Evolutionary conservation across 257 asterid species (phyloP).

Genomic region (Primulina eburnea): DNA sequence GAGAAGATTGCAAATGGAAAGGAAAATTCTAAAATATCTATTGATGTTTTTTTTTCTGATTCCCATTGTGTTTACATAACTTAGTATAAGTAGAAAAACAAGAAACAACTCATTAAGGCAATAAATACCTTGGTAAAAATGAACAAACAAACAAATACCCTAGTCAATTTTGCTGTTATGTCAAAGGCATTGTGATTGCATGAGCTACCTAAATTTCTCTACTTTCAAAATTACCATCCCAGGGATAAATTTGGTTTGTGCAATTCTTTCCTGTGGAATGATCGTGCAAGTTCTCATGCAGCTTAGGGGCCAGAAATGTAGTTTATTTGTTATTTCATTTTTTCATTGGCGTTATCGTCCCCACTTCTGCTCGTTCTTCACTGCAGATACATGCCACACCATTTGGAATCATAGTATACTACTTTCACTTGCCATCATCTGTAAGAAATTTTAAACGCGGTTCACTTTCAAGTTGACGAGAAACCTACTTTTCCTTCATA

Average conservation of each 20-base stretch:
- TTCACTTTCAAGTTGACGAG: no score
- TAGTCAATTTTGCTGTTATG: not conserved
- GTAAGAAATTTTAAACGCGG: no score
- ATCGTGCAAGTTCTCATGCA: no score
- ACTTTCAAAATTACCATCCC: not conserved
- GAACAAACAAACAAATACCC: not conserved
- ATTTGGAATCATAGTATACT: no score
- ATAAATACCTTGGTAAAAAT: not conserved
- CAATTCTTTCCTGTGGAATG: not conserved
- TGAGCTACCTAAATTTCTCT: not conserved
- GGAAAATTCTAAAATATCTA: not conserved
- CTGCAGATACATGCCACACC: not conserved
- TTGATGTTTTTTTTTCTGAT: not conserved
- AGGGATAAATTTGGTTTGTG: not conserved
- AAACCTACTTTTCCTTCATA: no score
- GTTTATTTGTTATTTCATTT: not conserved
- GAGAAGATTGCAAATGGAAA: not conserved
- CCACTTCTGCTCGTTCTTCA: not conserved
- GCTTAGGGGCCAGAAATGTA: no score
- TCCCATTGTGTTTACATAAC: not conserved
- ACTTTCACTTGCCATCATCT: no score
- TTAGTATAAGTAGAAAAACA: not conserved
- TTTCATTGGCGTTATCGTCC: not conserved
- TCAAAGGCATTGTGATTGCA: not conserved
- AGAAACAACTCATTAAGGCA: not conserved